Percentiles rank a stretch among this genome's conserved stretches.
These are phyloP conservation scores for Imleria badia DNA, from an alignment of 768 basidiomycete genomes.

Conservation along the genomic window DNA sequence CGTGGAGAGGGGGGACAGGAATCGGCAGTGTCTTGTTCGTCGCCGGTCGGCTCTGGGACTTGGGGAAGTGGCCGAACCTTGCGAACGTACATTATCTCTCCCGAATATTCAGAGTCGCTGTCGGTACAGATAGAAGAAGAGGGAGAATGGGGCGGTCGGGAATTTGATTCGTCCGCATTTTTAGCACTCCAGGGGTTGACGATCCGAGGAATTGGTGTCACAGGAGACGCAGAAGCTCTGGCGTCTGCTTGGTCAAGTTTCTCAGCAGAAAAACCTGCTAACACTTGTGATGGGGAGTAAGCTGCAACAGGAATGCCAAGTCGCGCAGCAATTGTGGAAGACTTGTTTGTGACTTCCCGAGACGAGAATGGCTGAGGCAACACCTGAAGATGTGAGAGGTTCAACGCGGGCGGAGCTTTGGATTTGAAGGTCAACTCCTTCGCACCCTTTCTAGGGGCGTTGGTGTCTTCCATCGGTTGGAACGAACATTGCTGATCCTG, in stretches of 20 bases:
- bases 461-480: not conserved
- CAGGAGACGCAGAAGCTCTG: constrained; percentile 1
- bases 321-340: constrained; percentile 4
- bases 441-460: not conserved
- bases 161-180: not conserved
- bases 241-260: constrained; percentile 12
- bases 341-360: constrained; percentile 9
- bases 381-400: not conserved
- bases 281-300: not conserved
- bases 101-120: constrained; percentile 2
- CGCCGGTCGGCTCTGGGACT: not conserved
- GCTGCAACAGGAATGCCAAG: constrained; percentile 7
- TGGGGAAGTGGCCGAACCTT: constrained; percentile 11
- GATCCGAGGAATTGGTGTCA: constrained; percentile 3
- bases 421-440: constrained; percentile 3
- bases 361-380: not conserved
- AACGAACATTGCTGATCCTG: not conserved
- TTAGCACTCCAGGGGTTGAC: not conserved
- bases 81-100: not conserved
- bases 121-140: not conserved
- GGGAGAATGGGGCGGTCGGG: not conserved
- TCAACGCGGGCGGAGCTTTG: constrained; percentile 11
- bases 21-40: not conserved
- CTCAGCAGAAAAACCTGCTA: not conserved
- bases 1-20: not conserved